A percentile compares a stretch with the other conserved stretches of the same genome.
These are phyloP conservation scores for Xylaria sp. DNA, from an alignment of 2,329 filamentous ascomycete species.

Conservation along the genomic window DNA sequence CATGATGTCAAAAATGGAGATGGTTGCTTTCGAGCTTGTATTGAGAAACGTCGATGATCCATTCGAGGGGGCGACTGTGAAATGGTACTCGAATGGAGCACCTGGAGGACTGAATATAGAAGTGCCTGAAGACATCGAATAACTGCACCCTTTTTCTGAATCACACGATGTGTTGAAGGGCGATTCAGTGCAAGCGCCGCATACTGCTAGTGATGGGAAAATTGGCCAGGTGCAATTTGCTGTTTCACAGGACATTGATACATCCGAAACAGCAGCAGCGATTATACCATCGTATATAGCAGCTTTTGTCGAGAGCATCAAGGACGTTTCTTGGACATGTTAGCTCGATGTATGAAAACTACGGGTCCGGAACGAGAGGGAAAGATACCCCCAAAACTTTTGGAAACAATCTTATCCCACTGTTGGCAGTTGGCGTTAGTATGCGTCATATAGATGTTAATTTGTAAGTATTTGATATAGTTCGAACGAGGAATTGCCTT, in stretches of 20 bases:
- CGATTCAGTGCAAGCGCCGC: conserved; percentile 47
- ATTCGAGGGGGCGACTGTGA: conserved; percentile 47
- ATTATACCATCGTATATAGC: conserved; percentile 53
- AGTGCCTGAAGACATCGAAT: conserved; percentile 46
- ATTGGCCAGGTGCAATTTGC: conserved; percentile 52
- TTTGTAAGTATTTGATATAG: not conserved
- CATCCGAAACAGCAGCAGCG: conserved; percentile 42
- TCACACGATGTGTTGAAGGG: conserved; percentile 33
- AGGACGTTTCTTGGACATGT: conserved; percentile 35
- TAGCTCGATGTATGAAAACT: not conserved
- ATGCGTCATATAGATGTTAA: not conserved
- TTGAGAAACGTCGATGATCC: conserved; percentile 32
- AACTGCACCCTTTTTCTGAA: conserved; percentile 43
- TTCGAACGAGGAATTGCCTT: not conserved
- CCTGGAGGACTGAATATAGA: conserved; percentile 41
- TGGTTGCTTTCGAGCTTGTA: conserved; percentile 43
- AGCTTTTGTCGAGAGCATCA: conserved; percentile 51
- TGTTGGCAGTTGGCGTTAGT: conserved; percentile 6
- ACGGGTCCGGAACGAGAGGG: not conserved
- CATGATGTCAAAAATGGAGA: conserved; percentile 52
- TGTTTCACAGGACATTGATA: conserved; percentile 46
- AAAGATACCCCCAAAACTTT: conserved; percentile 35
- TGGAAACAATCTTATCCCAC: conserved; percentile 49
- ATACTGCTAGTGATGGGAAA: conserved; percentile 51
- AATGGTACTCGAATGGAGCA: conserved; percentile 42